Base-by-base conservation (phyloP, 148 eudicot species). In the Fagopyrum esculentum region DNA sequence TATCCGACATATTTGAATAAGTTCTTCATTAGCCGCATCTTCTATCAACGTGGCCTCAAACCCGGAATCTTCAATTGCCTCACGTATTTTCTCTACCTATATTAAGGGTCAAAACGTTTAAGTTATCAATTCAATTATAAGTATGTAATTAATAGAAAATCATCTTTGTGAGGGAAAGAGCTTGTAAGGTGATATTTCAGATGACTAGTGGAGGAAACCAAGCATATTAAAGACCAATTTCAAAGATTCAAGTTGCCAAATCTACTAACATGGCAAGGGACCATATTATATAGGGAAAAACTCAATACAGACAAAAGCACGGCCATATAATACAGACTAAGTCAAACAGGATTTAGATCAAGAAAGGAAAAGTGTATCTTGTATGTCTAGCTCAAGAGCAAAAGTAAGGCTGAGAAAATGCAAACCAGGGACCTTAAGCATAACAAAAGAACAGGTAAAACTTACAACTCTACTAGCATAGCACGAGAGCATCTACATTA, bases 31-130 rank as follows among this genome's bases (percentile, higher is more conserved):
- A 15, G 19, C 69, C 50, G 85, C 96, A 40, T 85, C 95, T 78
- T 77, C 74, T 6, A 91, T 79, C 77, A 89, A 82, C 30, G 85
- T 68, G 55, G 98, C 97, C 80, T 85, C 78, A 71, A 91, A 91
- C 6, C 97, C 89, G 2, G 76, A 78, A 76, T 87, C 89, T 70
- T 84, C 89, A 57, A 87, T 87, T 4, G 89, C 81, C 75, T 84
- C 87, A 2, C 86, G 78, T 45, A 87, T 87, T 75, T 61, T 75
- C 55, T 84, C 85, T 75, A 75, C 89, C 89, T 87, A 54, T 50
- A 73, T 54, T 22, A 43, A 48, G 60, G n/a, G 30, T 68, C 56
- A 61, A 9, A 45, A 29, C 50, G 43, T 10, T 60, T 64, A 43
- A 66, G 10, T 40, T 40, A 29, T 4, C 13, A 0, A 35, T 13